These are phyloP conservation scores for Delitschia confertaspora DNA, from an alignment of 495 filamentous ascomycete species.

Conservation along the genomic window DNA sequence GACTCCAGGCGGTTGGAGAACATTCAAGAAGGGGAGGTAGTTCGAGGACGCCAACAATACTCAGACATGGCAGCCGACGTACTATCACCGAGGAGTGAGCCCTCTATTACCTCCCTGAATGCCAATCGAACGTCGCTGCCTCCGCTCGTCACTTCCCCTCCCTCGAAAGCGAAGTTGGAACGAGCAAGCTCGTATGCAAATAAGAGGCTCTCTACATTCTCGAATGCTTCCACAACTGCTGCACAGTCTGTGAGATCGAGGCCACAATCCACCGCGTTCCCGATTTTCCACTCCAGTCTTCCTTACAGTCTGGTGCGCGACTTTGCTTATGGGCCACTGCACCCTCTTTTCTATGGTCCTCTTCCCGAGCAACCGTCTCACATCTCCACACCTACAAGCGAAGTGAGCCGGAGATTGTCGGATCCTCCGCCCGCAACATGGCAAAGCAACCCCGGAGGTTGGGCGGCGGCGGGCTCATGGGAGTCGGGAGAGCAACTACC, in stretches of 20 bases:
- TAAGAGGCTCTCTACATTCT: conserved; percentile 50
- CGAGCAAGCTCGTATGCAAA: conserved; percentile 41
- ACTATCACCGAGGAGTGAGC: conserved; percentile 38
- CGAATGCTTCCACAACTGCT: conserved; percentile 46
- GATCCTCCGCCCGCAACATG: conserved; percentile 61
- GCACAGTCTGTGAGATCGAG: conserved; percentile 52
- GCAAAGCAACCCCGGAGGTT: conserved; percentile 44
- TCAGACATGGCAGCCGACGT: conserved; percentile 27
- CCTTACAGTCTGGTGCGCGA: conserved; percentile 84
- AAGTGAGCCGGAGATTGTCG: conserved; percentile 63
- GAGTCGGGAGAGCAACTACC: conserved; percentile 55
- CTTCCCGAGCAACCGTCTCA: conserved; percentile 66
- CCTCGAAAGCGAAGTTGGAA: conserved; percentile 50
- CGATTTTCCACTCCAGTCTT: conserved; percentile 80
- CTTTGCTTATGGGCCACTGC: conserved; percentile 78
- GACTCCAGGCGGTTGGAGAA: conserved; percentile 15
- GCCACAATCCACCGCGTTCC: conserved; percentile 66
- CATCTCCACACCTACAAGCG: conserved; percentile 77
- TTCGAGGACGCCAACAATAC: conserved; percentile 15
- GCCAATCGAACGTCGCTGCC: conserved; percentile 51
- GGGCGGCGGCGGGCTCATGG: conserved; percentile 45
- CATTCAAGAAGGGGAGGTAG: conserved; percentile 17
- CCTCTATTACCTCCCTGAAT: conserved; percentile 37
- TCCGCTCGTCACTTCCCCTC: conserved; percentile 53
- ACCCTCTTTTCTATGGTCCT: conserved; percentile 91